A percentile compares a stretch with the other conserved stretches of the same genome.
Conservation (phyloP, 73 alveolate genomes). For the Tetrahymena borealis region DNA sequence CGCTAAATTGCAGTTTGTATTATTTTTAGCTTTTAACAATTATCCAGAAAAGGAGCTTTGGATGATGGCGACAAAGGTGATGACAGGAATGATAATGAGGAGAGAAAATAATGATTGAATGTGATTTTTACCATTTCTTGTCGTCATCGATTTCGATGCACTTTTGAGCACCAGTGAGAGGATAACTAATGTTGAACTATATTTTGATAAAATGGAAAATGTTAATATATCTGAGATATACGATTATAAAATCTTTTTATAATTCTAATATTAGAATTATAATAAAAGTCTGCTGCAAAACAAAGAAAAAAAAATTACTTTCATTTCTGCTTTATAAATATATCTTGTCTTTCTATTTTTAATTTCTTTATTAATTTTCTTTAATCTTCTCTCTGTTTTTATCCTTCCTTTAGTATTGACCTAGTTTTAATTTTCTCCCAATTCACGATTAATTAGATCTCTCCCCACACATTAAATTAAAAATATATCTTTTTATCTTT, state of each 20-base stretch:
- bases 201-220: slow-evolving; percentile 3
- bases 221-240: not conserved
- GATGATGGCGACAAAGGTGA: not conserved
- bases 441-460: not conserved
- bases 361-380: not conserved
- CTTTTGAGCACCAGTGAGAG: slow-evolving; percentile 86
- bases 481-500: not conserved
- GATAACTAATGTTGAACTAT: slow-evolving; percentile 85
- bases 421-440: slow-evolving; percentile 1
- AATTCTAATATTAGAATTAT: not conserved
- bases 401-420: slow-evolving; percentile 2
- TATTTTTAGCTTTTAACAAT: not conserved
- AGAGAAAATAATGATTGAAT: slow-evolving; percentile 2
- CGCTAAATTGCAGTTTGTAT: not conserved
- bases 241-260: not conserved
- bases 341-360: not conserved
- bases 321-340: not conserved
- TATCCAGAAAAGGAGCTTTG: not conserved
- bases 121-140: slow-evolving; percentile 68
- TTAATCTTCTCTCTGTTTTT: not conserved
- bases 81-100: not conserved
- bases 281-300: not conserved
- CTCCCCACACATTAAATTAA: not conserved
- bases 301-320: not conserved
- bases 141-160: slow-evolving; percentile 87